Evolutionary conservation across 1,284 basidiomycete genomes (phyloP), one percentile per base, ranked within the genome.

Genomic region (Rhodotorula glutinis): DNA sequence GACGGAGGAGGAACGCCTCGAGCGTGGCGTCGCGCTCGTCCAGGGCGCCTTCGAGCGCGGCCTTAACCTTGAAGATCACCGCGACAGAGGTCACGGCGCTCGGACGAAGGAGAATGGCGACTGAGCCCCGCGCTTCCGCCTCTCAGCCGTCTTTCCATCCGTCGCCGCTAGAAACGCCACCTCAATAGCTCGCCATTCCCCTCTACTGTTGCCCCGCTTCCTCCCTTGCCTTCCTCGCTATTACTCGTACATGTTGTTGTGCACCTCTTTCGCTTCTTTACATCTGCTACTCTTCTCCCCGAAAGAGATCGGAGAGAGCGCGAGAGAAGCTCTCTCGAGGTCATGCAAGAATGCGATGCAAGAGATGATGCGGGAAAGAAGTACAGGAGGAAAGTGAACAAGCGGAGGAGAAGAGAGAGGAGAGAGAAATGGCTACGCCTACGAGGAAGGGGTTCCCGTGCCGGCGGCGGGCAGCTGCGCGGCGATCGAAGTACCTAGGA

Each of bases 21-120:
- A 76, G 49, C 52, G 74, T n/a, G 75, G 74, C 0, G 63, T 74
- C 19, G 75, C 75, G 44, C 59, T 74, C 23, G 56, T 74, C 17
- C 52, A 68, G 58, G 54, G 66, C n/a, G 73, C 73, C 33, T 67
- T 73, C 43, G 63, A 71, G 54, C 47, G 57, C 21, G 69, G 73
- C 33, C 40, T 66, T 23, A 63, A 14, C 47, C 51, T 63, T 9
- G 53, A 57, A 17, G n/a, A 27, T 33, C 16, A 43, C 19, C 23
- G 30, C 23, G 46, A 47, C 33, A 41, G 25, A 3, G 7, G 44
- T 62, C 3, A 33, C 23, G 23, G 49, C 46, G 46, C n/a, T 33
- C 23, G 38, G 49, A 23, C 4, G 33, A 38, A 27, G 53, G 53
- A 25, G 8, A 19, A 44, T 11, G 49, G 21, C 19, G 40, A 43